Evolutionary conservation across 108 stramenopile species (phyloP).

Genomic region (Chaetoceros tenuissimus): DNA sequence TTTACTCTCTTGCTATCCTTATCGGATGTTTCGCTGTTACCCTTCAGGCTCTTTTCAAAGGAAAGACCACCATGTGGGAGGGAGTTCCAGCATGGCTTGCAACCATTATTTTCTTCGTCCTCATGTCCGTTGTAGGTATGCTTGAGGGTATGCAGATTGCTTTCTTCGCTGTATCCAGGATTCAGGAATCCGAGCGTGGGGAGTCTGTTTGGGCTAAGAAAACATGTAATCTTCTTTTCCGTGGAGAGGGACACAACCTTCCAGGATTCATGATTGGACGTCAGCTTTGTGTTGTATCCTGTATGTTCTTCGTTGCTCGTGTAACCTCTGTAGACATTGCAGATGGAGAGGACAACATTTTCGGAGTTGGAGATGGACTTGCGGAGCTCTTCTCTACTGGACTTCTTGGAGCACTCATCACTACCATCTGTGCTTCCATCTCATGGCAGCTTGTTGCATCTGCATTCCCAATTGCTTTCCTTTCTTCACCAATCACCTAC

Average conservation of each 20-base stretch:
- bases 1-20: constrained; percentile 29
- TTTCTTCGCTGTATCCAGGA: constrained; percentile 64
- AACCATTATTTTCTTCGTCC: constrained; percentile 57
- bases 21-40: constrained; percentile 44
- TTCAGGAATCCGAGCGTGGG: constrained; percentile 33
- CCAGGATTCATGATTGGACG: constrained; percentile 56
- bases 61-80: constrained; percentile 45
- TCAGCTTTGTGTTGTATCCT: constrained; percentile 24
- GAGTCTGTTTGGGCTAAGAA: constrained; percentile 29
- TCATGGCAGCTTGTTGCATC: constrained; percentile 49
- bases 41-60: constrained; percentile 33
- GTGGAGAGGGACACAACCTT: constrained; percentile 36
- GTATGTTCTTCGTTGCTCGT: constrained; percentile 25
- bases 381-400: constrained; percentile 62
- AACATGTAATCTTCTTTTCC: constrained; percentile 46
- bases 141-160: constrained; percentile 88
- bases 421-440: constrained; percentile 55
- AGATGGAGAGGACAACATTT: constrained; percentile 40
- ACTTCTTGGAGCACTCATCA: constrained; percentile 61
- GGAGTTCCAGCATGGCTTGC: constrained; percentile 40
- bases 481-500: constrained; percentile 47
- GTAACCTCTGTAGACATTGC: constrained; percentile 18
- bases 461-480: constrained; percentile 45
- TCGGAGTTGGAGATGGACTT: constrained; percentile 35
- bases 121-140: constrained; percentile 67